Evolutionary conservation across 495 filamentous ascomycete species (phyloP).

Genomic region (Aspergillus mulundensis): DNA sequence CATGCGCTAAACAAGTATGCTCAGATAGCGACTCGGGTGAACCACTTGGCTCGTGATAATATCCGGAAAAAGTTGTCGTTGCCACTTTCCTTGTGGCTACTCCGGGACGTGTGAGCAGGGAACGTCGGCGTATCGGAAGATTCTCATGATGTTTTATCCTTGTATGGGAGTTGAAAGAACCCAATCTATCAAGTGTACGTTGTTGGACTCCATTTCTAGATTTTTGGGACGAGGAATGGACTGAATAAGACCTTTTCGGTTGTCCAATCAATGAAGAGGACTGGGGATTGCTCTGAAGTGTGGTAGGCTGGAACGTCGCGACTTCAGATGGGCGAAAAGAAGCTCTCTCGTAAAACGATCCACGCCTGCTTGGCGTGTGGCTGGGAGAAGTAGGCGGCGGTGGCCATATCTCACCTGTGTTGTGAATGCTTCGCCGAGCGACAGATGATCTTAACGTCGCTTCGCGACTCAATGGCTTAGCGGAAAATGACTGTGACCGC

Average conservation of each 20-base stretch:
- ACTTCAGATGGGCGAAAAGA: constrained; percentile 18
- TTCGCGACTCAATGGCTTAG: constrained; percentile 9
- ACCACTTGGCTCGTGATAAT: constrained; percentile 22
- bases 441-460: constrained; percentile 4
- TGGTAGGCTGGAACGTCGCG: constrained; percentile 25
- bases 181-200: constrained; percentile 24
- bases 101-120: constrained; percentile 45
- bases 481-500: constrained; percentile 19
- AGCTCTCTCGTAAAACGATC: constrained; percentile 16
- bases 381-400: constrained; percentile 3
- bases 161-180: constrained; percentile 37
- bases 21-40: constrained; percentile 6
- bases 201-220: constrained; percentile 26
- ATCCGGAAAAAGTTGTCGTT: constrained; percentile 22
- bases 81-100: constrained; percentile 43
- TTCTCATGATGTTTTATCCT: constrained; percentile 36
- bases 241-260: constrained; percentile 32
- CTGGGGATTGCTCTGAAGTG: constrained; percentile 12
- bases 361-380: constrained; percentile 2
- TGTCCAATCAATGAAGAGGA: constrained; percentile 16
- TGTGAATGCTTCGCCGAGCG: constrained; percentile 2
- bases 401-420: constrained; percentile 1
- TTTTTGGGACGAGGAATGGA: constrained; percentile 25
- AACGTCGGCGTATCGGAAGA: constrained; percentile 44
- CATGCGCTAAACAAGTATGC: constrained; percentile 13